Evolutionary conservation across 2,329 filamentous ascomycete genomes (phyloP), one percentile per base, ranked within the genome.

Genomic region (Cryoendolithus antarcticus): DNA sequence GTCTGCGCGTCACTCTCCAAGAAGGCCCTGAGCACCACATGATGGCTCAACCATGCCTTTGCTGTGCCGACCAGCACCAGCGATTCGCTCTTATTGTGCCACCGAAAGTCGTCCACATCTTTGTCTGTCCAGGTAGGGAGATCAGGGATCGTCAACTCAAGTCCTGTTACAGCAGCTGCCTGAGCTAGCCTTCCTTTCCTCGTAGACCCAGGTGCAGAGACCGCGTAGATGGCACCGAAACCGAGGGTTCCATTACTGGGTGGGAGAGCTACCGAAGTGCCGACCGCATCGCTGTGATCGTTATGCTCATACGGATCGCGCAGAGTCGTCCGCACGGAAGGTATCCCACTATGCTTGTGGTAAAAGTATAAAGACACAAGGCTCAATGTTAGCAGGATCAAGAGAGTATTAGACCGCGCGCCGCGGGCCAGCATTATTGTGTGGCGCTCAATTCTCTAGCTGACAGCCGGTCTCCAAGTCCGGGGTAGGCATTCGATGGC

Each of bases 1-100:
- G 62, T 64, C 45, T 64, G 60, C 9, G 57, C 51, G 32, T 56
- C 60, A 24, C 61, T 62, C 4, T 57, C 52, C 13, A 65, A 49
- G 47, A 65, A 65, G 51, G 59, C 63, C 41, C 39, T 30, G 38
- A 49, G 38, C 13, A 46, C 44, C 12, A 48, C 42, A 37, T 61
- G 46, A 48, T 64, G 61, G 30, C 58, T 59, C 46, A 63, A 41
- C 61, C 61, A 63, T 7, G 61, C 61, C 47, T 58, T 42, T 3
- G 58, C 58, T 32, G 54, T 59, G 3, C 60, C 61, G 11, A 47
- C 54, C 12, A 43, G 48, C 13, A 62, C 55, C 10, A 36, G 48
- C 9, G 53, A 60, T 12, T 57, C 43, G 9, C 34, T 35, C 28
- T 44, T 40, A 21, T 44, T 41, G 11, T 37, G 38, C 43, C 43